Base-by-base conservation (phyloP, 1,284 basidiomycete genomes). In the Apiotrichum siamense region DNA sequence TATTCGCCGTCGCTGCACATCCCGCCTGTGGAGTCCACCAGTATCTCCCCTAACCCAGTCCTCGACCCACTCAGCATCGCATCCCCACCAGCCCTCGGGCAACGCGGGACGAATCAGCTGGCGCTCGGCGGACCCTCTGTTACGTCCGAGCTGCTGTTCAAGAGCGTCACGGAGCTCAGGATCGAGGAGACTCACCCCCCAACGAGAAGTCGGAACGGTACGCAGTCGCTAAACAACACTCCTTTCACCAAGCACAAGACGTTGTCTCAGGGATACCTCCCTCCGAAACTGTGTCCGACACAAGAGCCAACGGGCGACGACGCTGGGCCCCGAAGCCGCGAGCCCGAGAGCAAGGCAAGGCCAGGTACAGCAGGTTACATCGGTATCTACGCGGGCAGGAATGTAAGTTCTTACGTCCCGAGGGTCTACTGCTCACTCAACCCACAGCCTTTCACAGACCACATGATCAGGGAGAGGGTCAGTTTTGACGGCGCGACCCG, bases 381-480 rank as follows among this genome's bases (percentile, higher is more conserved):
- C 0, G 67, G 67, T 1, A 75, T 86, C 1, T 88, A 89, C 60
- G 63, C 66, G 7, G 74, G 75, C 21, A 74, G 75, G 15, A 65
- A 78, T 51, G 83, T 83, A 57, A 65, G 79, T 73, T 18, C 4
- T 7, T 4, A 1, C 15, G 26, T 20, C 20, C 25, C 26, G 18
- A 12, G 4, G 3, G 20, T 17, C 3, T 7, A 40, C 42, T 53
- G 59, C n/a, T n/a, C n/a, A n/a, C n/a, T n/a, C n/a, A n/a, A 36
- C 55, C 41, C 44, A 37, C 42, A 70, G 60, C 66, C 73, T 1
- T 73, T 69, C 55, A 63, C 65, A 47, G 75, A 77, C 50, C 74
- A 78, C 47, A 86, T 87, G 81, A 88, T 97, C 54, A 81, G 93
- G 29, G 92, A 97, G 72, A 82, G 94, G 12, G 83, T 97, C 20